Base-by-base conservation (phyloP, 768 basidiomycete species). In the Trametes meyenii region DNA sequence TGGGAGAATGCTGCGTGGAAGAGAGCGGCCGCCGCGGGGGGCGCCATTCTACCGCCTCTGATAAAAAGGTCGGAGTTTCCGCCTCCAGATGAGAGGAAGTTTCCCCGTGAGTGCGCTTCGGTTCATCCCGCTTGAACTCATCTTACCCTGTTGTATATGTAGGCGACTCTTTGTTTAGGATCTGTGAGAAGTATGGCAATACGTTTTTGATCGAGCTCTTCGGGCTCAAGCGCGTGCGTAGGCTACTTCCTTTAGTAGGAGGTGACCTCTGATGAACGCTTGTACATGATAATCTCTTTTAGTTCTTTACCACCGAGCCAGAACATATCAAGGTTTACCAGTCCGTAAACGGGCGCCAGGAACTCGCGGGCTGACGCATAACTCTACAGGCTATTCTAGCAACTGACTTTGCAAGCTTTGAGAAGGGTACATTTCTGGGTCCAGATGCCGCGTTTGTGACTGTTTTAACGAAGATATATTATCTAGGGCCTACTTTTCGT, bases 301-400 rank as follows among this genome's bases (percentile, higher is more conserved):
- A 80, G 79, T 68, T 80, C 24, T 60, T 69, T 43, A 80, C 78
- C 0, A 59, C 38, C 0, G 78, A 79, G 44, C 78, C 79, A 4
- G 77, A 78, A 26, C 66, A 79, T 23, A 60, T 77, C 67, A 78
- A 80, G 71, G 80, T 74, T 29, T 6, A 67, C 21, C 3, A 5
- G 5, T 12, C 29, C 6, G 21, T 35, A 3, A 51, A 4, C 49
- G 35, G n/a, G n/a, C 29, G 14, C 29, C 8, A 3, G 8, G 8
- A 3, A 33, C n/a, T n/a, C n/a, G 29, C 29, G 29, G 29, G 29
- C 49, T 57, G n/a, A 24, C 35, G n/a, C 38, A 36, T 36, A 38
- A 12, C 38, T 44, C 35, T 57, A 7, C 51, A 78, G 77, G 67
- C 71, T 2, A 73, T 77, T 65, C 66, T 80, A 3, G 70, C 76